Conservation (phyloP, 2,329 filamentous ascomycete genomes). For the Talaromyces sp. region DNA sequence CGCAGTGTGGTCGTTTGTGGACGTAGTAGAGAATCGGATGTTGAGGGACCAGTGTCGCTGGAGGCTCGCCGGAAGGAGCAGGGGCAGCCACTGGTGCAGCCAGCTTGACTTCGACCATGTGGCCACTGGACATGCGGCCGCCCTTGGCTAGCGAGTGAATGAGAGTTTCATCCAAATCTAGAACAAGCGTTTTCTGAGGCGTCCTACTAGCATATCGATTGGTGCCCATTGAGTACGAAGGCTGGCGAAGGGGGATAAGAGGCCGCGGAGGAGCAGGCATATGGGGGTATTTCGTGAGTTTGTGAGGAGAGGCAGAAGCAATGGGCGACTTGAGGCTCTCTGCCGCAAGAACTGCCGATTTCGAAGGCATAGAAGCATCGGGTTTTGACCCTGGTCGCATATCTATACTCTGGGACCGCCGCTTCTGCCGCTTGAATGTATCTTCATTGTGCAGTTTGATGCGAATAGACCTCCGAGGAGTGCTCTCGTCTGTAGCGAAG, state of each 20-base stretch:
- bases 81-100: conserved; percentile 35
- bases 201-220: conserved; percentile 25
- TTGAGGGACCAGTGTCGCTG: conserved; percentile 67
- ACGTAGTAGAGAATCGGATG: conserved; percentile 98
- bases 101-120: conserved; percentile 97
- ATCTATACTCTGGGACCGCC: conserved; percentile 27
- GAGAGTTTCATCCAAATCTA: conserved; percentile 93
- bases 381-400: conserved; percentile 17
- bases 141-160: conserved; percentile 98
- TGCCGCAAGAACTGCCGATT: conserved; percentile 53
- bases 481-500: conserved; percentile 53
- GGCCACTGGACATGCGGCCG: conserved; percentile 87
- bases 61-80: conserved; percentile 46
- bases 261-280: conserved; percentile 84
- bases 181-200: conserved; percentile 84
- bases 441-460: conserved; percentile 85
- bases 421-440: conserved; percentile 62
- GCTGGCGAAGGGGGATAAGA: conserved; percentile 79
- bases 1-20: conserved; percentile 93
- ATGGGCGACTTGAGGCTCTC: conserved; percentile 91
- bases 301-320: conserved; percentile 53
- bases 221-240: conserved; percentile 64
- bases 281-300: conserved; percentile 82
- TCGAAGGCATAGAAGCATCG: conserved; percentile 16
- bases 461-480: conserved; percentile 73